Percentiles rank a stretch among this genome's conserved stretches.
These are phyloP conservation scores for Penicillium frequentans DNA, from an alignment of 2,329 filamentous ascomycete species.

Conservation along the genomic window DNA sequence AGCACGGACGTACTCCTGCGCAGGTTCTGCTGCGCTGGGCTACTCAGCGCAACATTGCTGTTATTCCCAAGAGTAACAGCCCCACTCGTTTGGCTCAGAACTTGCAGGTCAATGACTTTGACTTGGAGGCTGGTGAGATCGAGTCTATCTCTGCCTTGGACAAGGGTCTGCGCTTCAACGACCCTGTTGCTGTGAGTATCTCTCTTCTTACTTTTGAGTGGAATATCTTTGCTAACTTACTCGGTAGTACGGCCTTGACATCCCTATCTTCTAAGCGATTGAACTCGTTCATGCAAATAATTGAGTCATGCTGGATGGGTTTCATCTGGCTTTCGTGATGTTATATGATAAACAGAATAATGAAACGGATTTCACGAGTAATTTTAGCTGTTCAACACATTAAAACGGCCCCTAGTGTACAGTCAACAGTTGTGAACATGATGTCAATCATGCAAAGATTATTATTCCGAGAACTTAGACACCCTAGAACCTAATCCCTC, in stretches of 20 bases:
- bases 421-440: no score
- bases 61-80: conserved; percentile 77
- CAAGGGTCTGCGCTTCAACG: conserved; percentile 70
- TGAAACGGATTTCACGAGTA: neutral
- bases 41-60: conserved; percentile 75
- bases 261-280: conserved; percentile 53
- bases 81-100: conserved; percentile 38
- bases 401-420: no score
- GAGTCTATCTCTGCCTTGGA: conserved; percentile 66
- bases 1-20: conserved; percentile 70
- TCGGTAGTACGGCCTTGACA: conserved; percentile 48
- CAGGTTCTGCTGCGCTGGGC: conserved; percentile 87
- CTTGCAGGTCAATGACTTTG: conserved; percentile 65
- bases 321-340: neutral
- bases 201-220: neutral
- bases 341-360: neutral
- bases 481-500: neutral
- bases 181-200: conserved; percentile 66
- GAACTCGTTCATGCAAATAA: neutral
- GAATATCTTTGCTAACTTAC: conserved; percentile 1
- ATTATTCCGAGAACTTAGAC: neutral
- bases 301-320: neutral
- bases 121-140: conserved; percentile 66
- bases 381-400: neutral
- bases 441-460: no score